Base-by-base conservation (phyloP, 1,284 basidiomycete species). In the Phlebopus sp. region DNA sequence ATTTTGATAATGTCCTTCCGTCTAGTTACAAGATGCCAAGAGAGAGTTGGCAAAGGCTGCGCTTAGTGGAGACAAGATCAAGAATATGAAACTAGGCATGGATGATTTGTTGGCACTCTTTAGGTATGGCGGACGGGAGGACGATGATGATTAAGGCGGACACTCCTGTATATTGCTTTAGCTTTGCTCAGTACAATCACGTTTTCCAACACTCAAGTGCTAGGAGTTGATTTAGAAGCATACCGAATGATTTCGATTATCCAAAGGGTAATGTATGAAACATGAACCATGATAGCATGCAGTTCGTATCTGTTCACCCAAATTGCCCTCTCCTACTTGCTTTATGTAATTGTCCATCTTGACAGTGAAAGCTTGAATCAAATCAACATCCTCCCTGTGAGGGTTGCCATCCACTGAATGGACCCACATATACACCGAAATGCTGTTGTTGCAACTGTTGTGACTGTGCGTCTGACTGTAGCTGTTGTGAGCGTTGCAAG, bases 11-110 rank as follows among this genome's bases (percentile, higher is more conserved):
- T 19, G 17, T 4, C 8, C 2, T 39, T 13, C 36, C 43, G 13
- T 43, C 40, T 19, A 82, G 78, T 77, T 97, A 3, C 93, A 97
- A 67, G 84, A 90, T 30, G 82, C 85, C 68, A 98, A 98, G 71
- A 81, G 94, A 8, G 84, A 82, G 42, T 76, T 98, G 1, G 84
- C 94, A 0, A 76, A 78, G 25, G 92, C 93, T 0, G 92, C 93
- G 0, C 71, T 98, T 37, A 88, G 90, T 31, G 96, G 95, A 17
- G 86, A 92, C 67, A 91, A 86, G 69, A 72, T 91, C 62, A 90
- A 87, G 77, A 86, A 89, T 60, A 82, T 85, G 75, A 85, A 84
- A 52, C 81, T 96, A n/a, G 83, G 85, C 8, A 72, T 92, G 69
- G 82, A 90, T 27, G 92, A 96, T 50, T 76, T 96, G 52, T 78